phyloP scores from a whole-genome alignment of 805 yeast genomes.

The Yarrowia keelungensis region DNA sequence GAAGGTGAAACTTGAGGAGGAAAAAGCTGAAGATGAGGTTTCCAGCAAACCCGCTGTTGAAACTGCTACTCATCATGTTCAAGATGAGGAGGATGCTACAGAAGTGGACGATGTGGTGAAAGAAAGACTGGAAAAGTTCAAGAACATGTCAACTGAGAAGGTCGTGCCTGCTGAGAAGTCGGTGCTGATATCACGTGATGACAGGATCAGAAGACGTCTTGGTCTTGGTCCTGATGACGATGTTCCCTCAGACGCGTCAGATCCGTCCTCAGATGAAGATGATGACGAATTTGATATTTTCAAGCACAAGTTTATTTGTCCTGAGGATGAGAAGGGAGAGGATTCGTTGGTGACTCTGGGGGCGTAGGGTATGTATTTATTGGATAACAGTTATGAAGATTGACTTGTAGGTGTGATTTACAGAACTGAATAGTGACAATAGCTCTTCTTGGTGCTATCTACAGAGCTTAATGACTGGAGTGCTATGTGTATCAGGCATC shows the following conservation, averaged over 20 bases:
- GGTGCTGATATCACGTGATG: conserved; percentile 9
- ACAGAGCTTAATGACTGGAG: too few relatives aligned
- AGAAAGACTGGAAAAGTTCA: conserved; percentile 12
- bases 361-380: neutral
- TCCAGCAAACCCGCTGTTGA: neutral
- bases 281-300: conserved; percentile 29
- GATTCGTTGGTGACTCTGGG: conserved; percentile 33
- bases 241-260: conserved; percentile 29
- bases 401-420: too few relatives aligned
- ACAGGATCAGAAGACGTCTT: conserved; percentile 3
- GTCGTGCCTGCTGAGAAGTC: neutral
- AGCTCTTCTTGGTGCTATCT: too few relatives aligned
- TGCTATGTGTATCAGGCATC: too few relatives aligned
- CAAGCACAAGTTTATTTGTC: conserved; percentile 24
- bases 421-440: too few relatives aligned
- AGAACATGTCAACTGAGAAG: conserved; percentile 8
- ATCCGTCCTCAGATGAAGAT: conserved; percentile 16
- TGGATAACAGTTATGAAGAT: neutral
- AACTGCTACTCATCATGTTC: conserved; percentile 4
- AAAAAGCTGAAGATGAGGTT: too few relatives aligned
- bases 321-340: conserved; percentile 14
- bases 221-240: conserved; percentile 22
- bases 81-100: neutral
- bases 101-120: neutral
- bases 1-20: conserved; percentile 6